Base-by-base conservation (phyloP, 2,329 filamentous ascomycete species). In the Alternaria triticimaculans region DNA sequence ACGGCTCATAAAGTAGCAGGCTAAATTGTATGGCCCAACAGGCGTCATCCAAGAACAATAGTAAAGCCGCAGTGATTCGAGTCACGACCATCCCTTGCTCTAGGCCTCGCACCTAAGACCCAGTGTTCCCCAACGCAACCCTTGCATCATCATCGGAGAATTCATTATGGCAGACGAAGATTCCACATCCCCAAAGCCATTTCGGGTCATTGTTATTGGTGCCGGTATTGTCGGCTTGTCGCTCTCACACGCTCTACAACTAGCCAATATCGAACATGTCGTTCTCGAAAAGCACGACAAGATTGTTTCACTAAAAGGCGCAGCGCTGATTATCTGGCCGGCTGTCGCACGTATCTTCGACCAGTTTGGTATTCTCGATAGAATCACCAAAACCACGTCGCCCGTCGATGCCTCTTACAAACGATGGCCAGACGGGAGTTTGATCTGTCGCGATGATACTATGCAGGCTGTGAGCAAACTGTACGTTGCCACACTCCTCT, bases 231-330 rank as follows among this genome's bases (percentile, higher is more conserved):
- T 71, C 11, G 70, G 72, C 5, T 60, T 75, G 5, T 62, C 65
- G 11, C 46, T 73, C 20, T 68, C 72, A 5, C 67, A 72, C 45
- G 64, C 64, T 10, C 53, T 75, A 4, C 64, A 73, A 49, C 64
- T 67, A 10, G 62, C 64, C 30, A 63, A 68, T 18, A 74, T 74
- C 45, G 68, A 74, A 15, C 72, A 69, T 58, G 23, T 74, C 8
- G 61, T 76, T 28, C 64, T 76, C 14, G 73, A 76, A 60, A 70
- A 70, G 26, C 65, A 71, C 45, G 46, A 54, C 7, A 46, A 70
- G 20, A 68, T 73, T 11, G 64, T 69, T 2, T 71, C 72, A 2
- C 12, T 71, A 14, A 58, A 65, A 43, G 72, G 73, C 4, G 72
- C 73, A 15, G 69, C 67, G 12, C 57, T 75, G 30, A 68, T 66